Evolutionary conservation across 1,284 basidiomycete genomes (phyloP).

Genomic region (Puccinia brachypodii): DNA sequence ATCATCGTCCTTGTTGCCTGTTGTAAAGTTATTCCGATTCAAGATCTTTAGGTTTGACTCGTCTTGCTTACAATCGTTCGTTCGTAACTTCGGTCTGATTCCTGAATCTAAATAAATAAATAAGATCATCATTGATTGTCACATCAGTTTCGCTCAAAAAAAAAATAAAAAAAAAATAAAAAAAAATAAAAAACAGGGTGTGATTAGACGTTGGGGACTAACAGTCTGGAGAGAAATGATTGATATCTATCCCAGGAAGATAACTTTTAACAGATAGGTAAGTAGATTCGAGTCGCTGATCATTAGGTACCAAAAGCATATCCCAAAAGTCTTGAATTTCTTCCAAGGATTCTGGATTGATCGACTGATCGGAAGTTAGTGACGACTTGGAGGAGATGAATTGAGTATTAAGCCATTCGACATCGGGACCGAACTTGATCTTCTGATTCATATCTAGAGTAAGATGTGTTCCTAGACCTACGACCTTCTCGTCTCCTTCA

Average conservation of each 20-base stretch:
- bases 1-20: background rate
- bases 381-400: no score
- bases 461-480: slow-evolving; percentile 77
- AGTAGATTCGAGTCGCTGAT: slow-evolving; percentile 25
- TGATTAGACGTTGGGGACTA: slow-evolving; percentile 7
- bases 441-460: slow-evolving; percentile 85
- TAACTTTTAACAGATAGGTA: slow-evolving; percentile 29
- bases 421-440: slow-evolving; percentile 88
- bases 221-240: slow-evolving; percentile 41
- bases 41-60: background rate
- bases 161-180: background rate
- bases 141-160: background rate
- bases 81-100: slow-evolving; percentile 33
- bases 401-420: slow-evolving; percentile 69
- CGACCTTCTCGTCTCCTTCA: slow-evolving; percentile 55
- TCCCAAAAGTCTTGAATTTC: slow-evolving; percentile 41
- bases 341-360: background rate
- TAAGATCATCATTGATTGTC: no score
- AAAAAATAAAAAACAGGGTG: background rate
- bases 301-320: slow-evolving; percentile 23
- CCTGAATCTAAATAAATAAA: slow-evolving; percentile 45
- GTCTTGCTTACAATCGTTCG: background rate
- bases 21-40: background rate
- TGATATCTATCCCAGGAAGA: slow-evolving; percentile 24
- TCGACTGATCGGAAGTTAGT: no score